Conservation (phyloP, 176 grass and related monocot genomes). For the Calamus simplicifolius region DNA sequence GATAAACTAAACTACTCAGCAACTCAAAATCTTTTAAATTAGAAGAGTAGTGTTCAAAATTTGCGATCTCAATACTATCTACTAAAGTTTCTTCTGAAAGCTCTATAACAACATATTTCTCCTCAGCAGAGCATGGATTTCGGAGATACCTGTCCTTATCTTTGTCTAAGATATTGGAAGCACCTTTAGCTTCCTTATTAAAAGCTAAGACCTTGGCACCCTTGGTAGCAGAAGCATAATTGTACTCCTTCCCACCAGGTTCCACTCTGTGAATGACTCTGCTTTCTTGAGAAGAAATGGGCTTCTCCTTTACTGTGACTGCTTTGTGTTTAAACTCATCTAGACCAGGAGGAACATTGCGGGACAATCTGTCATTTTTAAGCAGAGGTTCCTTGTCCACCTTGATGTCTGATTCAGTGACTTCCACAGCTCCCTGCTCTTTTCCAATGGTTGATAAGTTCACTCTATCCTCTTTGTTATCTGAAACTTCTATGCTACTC, state of each 20-base stretch:
- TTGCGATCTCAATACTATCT: slow-evolving; percentile 67
- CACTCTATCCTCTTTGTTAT: slow-evolving; percentile 5
- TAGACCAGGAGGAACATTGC: slow-evolving; percentile 48
- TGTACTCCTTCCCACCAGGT: slow-evolving; percentile 84
- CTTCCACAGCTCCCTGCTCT: slow-evolving; percentile 5
- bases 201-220: slow-evolving; percentile 75
- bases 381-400: slow-evolving; percentile 18
- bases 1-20: slow-evolving; percentile 67
- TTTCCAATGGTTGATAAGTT: slow-evolving; percentile 17
- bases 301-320: slow-evolving; percentile 47
- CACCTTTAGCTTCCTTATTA: slow-evolving; percentile 96
- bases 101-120: slow-evolving; percentile 87
- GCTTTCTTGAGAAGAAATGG: slow-evolving; percentile 33
- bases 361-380: slow-evolving; percentile 37
- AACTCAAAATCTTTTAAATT: slow-evolving; percentile 86
- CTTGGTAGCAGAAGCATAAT: slow-evolving; percentile 80
- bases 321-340: slow-evolving; percentile 89
- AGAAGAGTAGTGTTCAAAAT: slow-evolving; percentile 95
- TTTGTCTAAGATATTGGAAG: slow-evolving; percentile 91
- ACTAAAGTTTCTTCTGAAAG: slow-evolving; percentile 99
- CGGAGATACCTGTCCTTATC: slow-evolving; percentile 91
- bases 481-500: slow-evolving; percentile 21
- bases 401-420: slow-evolving; percentile 17
- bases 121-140: slow-evolving; percentile 89
- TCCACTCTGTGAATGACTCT: slow-evolving; percentile 75